Evolutionary conservation across 805 yeast species (phyloP), one percentile per base, ranked within the genome.

Genomic region (Yamadazyma ubonensis): DNA sequence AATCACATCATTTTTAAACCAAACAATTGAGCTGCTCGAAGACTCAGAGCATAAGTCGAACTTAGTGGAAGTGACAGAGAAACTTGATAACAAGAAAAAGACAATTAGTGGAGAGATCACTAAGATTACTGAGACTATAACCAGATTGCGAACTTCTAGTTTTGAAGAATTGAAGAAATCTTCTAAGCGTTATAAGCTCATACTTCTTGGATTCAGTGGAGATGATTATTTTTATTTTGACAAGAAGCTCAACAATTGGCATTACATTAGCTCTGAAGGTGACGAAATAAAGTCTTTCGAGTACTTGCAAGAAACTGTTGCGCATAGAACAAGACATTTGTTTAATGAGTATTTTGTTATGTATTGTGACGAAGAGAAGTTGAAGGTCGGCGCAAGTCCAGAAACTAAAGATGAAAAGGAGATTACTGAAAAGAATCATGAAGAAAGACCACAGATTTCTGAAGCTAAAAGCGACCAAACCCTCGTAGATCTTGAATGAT

Each of bases 131-230:
- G 19, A 15, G 52, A n/a, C 52, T 53, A 31, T 26, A 43, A 15
- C 35, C 34, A n/a, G 48, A 48, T 35, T 25, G 9, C 36, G 42
- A 33, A 36, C 43, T 2, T 36, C 21, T 14, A 39, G 41, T 14
- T 20, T 42, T 7, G 29, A 38, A 12, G 25, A 44, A 10, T 25
- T 41, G 2, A 34, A 17, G 9, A 36, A 31, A 5, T 29, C 30
- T 5, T 29, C 37, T 10, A 26, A 22, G 16, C 46, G 46, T 1
- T 67, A 65, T 44, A 29, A 38, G 2, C 53, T 67, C 10, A 43
- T 57, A 0, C 67, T 69, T 1, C 58, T 65, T 14, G 52, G 66
- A 12, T 29, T 63, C n/a, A 53, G 58, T 3, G 70, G 60, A 25
- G 28, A 46, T 6, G 57, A 57, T 29, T 68, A 58, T 45, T 60